These are phyloP conservation scores for Danielozyma ontarioensis DNA, from an alignment of 805 yeast genomes.

Conservation along the genomic window DNA sequence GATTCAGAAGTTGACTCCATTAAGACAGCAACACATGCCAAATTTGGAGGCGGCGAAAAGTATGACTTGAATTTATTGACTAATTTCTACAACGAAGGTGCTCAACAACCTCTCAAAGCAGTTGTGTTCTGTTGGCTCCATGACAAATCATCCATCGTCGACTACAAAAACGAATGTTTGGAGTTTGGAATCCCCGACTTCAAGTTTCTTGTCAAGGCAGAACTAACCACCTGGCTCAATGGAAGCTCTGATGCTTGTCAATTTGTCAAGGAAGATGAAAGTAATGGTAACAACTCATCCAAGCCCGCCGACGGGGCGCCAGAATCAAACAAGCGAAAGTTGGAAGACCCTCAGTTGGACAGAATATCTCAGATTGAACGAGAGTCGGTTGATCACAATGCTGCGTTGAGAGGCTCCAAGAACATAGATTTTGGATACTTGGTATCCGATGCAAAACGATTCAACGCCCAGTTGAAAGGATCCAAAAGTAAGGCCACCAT, in stretches of 20 bases:
- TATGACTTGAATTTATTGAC: conserved; percentile 44
- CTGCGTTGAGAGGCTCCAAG: conserved; percentile 61
- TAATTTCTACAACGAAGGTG: conserved; percentile 48
- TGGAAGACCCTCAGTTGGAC: conserved; percentile 45
- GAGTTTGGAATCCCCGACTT: conserved; percentile 60
- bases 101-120: conserved; percentile 48
- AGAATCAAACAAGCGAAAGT: conserved; percentile 6
- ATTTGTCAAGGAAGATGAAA: conserved; percentile 34
- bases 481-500: conserved; percentile 2
- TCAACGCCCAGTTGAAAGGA: conserved; percentile 47
- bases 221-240: conserved; percentile 73
- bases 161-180: conserved; percentile 72
- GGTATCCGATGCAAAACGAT: conserved; percentile 58
- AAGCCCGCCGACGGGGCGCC: background rate
- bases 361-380: conserved; percentile 44
- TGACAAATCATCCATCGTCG: conserved; percentile 70
- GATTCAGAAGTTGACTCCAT: conserved; percentile 17
- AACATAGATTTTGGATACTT: conserved; percentile 63
- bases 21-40: conserved; percentile 31
- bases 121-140: conserved; percentile 76
- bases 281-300: conserved; percentile 1
- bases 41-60: conserved; percentile 17
- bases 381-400: conserved; percentile 52
- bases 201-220: conserved; percentile 80
- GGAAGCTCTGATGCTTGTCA: conserved; percentile 62